Evolutionary conservation across 208 protist species (phyloP).

Genomic region (Leishmania major): DNA sequence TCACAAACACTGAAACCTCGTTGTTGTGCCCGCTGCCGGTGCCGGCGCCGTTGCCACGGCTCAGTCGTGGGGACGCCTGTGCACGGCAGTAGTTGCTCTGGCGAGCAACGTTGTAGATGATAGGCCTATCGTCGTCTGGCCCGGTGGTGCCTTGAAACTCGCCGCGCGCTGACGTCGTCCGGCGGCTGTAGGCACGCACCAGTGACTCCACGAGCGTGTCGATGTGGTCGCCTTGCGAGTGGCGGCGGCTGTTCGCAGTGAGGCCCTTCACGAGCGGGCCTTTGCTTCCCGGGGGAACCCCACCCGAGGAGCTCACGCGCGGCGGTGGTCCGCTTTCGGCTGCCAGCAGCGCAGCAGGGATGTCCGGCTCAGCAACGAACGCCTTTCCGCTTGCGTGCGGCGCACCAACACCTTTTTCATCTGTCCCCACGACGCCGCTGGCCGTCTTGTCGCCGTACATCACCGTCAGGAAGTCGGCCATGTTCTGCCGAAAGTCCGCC

Average conservation of each 20-base stretch:
- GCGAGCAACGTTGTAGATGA: constrained; percentile 18
- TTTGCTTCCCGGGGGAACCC: not conserved
- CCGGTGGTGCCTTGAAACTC: constrained; percentile 20
- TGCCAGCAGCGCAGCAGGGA: not conserved
- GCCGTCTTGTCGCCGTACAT: constrained; percentile 36
- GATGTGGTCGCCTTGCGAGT: constrained; percentile 30
- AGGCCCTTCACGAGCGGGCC: constrained; percentile 26
- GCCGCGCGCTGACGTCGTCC: constrained; percentile 10
- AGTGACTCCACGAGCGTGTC: constrained; percentile 41
- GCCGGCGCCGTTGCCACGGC: not conserved
- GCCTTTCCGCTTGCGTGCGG: not conserved
- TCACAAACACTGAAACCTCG: constrained; percentile 46
- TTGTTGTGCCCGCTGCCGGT: constrained; percentile 6
- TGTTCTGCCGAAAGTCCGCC: constrained; percentile 36
- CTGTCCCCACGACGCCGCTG: not conserved
- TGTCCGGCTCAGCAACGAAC: not conserved
- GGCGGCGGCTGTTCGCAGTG: constrained; percentile 23
- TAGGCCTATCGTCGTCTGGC: constrained; percentile 23
- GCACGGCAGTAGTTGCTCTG: constrained; percentile 19
- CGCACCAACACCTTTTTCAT: not conserved
- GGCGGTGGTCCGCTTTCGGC: not conserved
- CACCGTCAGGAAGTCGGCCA: constrained; percentile 45
- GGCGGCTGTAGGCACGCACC: constrained; percentile 35
- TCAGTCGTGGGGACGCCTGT: constrained; percentile 14
- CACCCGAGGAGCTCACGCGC: not conserved